Base-by-base conservation (phyloP, 2,329 filamentous ascomycete species). In the Colletotrichum shisoi region DNA sequence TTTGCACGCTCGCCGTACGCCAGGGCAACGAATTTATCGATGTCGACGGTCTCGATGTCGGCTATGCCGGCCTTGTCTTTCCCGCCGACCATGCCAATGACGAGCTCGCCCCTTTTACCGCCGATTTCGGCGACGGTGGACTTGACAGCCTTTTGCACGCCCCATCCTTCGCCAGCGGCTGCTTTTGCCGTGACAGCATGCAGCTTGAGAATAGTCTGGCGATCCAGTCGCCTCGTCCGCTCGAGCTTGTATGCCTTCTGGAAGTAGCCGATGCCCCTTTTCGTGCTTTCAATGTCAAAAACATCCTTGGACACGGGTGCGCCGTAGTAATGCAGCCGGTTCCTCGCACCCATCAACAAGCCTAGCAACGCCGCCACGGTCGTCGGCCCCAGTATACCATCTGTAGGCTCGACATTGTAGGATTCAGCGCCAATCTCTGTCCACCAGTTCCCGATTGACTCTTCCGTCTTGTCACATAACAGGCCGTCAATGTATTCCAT, bases 381-480 rank as follows among this genome's bases (percentile, higher is more conserved):
- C 0, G 92, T 96, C 2, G 95, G 94, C 0, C 95, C 95, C 2
- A 99, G 81, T 24, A 96, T 93, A 13, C 94, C 94, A 78, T 99
- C 95, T 11, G 91, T 91, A 1, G 95, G 94, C 77, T 98, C 95
- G 40, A 93, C 87, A 62, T 94, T 96, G 81, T 94, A 97, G 74
- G 95, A 90, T 71, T 98, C 94, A 0, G 89, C 90, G 1, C 95
- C 95, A 67, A 97, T 90, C 73, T 97, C 92, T 1, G 91, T 89
- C 95, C 95, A 98, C 95, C 95, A 99, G 76, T 97, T 92, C 69
- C 89, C 90, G 72, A 98, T 88, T 1, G 94, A 93, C 69, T 86
- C 89, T 76, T 99, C 95, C 0, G 95, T 98, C 49, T 95, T 84
- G 79, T 99, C 95, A 76, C 95, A 99, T 3, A 99, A 85, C 27